A percentile compares a stretch with the other conserved stretches of the same genome.
These are phyloP conservation scores for Sabuloglossum arenarium DNA, from an alignment of 495 filamentous ascomycete genomes.

Conservation along the genomic window DNA sequence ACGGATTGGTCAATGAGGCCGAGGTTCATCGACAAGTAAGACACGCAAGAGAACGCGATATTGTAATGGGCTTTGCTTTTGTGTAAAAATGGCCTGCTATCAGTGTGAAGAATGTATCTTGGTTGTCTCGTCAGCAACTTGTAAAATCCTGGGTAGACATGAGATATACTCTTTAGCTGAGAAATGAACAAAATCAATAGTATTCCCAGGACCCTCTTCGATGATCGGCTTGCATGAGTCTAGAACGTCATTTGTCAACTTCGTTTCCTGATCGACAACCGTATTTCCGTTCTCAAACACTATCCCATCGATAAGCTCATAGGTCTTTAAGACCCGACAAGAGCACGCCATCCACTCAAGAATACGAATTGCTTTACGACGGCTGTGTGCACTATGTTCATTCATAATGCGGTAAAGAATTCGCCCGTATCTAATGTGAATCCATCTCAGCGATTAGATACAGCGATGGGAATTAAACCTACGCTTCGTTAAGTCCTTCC, in stretches of 20 bases:
- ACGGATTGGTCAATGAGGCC: not conserved
- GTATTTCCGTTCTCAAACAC: not conserved
- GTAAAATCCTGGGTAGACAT: no score
- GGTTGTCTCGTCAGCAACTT: not conserved
- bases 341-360: constrained; percentile 6
- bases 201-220: constrained; percentile 4
- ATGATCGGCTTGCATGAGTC: constrained; percentile 6
- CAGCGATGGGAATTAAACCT: not conserved
- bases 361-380: constrained; percentile 1
- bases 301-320: not conserved
- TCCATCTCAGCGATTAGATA: not conserved
- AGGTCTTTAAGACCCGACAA: not conserved
- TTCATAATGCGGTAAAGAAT: not conserved
- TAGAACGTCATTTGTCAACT: not conserved
- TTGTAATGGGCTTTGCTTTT: not conserved
- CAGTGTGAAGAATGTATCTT: not conserved
- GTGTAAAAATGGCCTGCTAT: no score
- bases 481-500: constrained; percentile 1
- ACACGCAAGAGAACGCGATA: not conserved
- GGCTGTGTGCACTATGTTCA: not conserved
- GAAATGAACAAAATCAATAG: constrained; percentile 5
- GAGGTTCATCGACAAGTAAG: not conserved
- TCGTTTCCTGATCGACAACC: constrained; percentile 1
- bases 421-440: not conserved
- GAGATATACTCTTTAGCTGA: constrained; percentile 5